Conservation (phyloP, 169 alveolate genomes). For the Cryptosporidium felis region DNA sequence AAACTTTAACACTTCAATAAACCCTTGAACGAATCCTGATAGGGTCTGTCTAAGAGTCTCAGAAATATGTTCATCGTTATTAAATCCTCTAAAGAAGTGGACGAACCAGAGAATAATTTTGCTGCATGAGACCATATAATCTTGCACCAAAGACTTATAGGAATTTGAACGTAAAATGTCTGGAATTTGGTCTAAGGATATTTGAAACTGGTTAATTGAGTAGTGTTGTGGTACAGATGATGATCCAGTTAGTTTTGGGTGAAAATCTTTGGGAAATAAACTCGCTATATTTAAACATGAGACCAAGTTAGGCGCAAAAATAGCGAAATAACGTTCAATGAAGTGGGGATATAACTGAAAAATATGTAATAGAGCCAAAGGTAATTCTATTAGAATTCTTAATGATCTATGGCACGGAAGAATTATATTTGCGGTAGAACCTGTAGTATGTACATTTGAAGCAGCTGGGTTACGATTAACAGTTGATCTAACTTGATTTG, state of each 20-base stretch:
- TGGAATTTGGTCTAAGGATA: slow-evolving; percentile 25
- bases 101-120: slow-evolving; percentile 56
- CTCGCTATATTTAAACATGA: slow-evolving; percentile 57
- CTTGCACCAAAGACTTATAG: slow-evolving; percentile 46
- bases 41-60: slow-evolving; percentile 65
- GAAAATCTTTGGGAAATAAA: slow-evolving; percentile 62
- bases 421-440: not conserved
- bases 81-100: slow-evolving; percentile 60
- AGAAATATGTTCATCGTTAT: slow-evolving; percentile 34
- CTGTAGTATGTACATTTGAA: not conserved
- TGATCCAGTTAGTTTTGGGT: slow-evolving; percentile 43
- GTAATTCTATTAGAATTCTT: slow-evolving; percentile 57
- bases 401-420: slow-evolving; percentile 62
- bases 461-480: slow-evolving; percentile 5
- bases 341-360: slow-evolving; percentile 65
- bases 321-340: slow-evolving; percentile 60
- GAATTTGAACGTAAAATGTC: slow-evolving; percentile 31
- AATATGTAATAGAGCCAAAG: slow-evolving; percentile 62
- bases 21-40: slow-evolving; percentile 45
- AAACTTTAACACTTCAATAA: slow-evolving; percentile 28
- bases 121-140: slow-evolving; percentile 68
- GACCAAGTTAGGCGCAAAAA: slow-evolving; percentile 66
- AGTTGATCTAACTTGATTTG: slow-evolving; percentile 60
- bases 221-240: slow-evolving; percentile 4
- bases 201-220: slow-evolving; percentile 8